These are phyloP conservation scores for Boletus edulis DNA, from an alignment of 768 basidiomycete species.

Conservation along the genomic window DNA sequence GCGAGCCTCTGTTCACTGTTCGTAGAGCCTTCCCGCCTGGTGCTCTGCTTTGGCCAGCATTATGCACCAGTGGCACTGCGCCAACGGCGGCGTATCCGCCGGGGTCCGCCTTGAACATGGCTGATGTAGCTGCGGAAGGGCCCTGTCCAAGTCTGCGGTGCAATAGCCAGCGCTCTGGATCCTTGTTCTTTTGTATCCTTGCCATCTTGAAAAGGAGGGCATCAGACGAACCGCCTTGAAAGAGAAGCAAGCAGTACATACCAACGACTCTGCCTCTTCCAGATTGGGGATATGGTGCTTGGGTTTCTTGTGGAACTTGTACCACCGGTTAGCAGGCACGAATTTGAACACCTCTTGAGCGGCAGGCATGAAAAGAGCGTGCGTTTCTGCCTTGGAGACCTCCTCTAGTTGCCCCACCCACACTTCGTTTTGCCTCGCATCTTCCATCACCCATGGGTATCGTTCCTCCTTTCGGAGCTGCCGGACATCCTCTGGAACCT, in stretches of 20 bases:
- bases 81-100: conserved; percentile 43
- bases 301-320: conserved; percentile 87
- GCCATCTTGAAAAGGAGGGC: conserved; percentile 19
- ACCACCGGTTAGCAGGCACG: conserved; percentile 86
- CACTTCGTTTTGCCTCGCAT: conserved; percentile 62
- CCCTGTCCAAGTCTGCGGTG: conserved; percentile 58
- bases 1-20: conserved; percentile 65
- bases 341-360: conserved; percentile 83
- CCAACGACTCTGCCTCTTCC: conserved; percentile 67
- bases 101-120: conserved; percentile 68
- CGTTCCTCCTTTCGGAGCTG: conserved; percentile 83
- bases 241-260: conserved; percentile 31
- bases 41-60: conserved; percentile 54
- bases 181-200: conserved; percentile 68
- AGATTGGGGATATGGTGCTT: conserved; percentile 68
- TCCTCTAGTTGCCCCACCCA: conserved; percentile 88
- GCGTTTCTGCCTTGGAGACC: conserved; percentile 62
- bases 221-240: background rate
- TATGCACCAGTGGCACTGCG: conserved; percentile 47
- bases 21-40: conserved; percentile 67
- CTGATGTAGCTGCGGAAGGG: conserved; percentile 59
- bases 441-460: conserved; percentile 92
- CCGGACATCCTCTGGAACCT: conserved; percentile 72
- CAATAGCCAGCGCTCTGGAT: conserved; percentile 69
- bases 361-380: conserved; percentile 83